A percentile compares a stretch with the other conserved stretches of the same genome.
These are phyloP conservation scores for Pezicula neosporulosa DNA, from an alignment of 2,329 filamentous ascomycete species.

Conservation along the genomic window DNA sequence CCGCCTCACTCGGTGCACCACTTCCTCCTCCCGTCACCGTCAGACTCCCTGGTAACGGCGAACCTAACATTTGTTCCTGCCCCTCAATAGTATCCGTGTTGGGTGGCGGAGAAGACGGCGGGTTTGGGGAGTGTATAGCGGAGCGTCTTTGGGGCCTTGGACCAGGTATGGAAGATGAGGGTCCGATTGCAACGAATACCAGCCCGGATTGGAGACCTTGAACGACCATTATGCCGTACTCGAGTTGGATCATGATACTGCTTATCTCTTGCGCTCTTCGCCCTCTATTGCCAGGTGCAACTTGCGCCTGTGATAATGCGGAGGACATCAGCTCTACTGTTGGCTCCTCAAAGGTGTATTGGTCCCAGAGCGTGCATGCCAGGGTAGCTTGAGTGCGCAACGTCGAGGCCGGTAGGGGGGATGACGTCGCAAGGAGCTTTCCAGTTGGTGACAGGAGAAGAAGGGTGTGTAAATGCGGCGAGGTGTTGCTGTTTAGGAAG, in stretches of 20 bases:
- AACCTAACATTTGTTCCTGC: conserved; percentile 2
- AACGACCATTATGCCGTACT: conserved; percentile 53
- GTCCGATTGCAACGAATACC: conserved; percentile 58
- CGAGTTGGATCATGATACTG: conserved; percentile 45
- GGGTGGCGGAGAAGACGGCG: conserved; percentile 15
- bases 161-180: conserved; percentile 21
- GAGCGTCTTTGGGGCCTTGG: not conserved
- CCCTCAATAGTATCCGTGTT: conserved; percentile 1
- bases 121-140: conserved; percentile 10
- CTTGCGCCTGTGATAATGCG: conserved; percentile 31
- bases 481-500: conserved; percentile 57
- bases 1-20: conserved; percentile 27
- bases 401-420: conserved; percentile 48
- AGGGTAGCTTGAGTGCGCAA: conserved; percentile 63
- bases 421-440: conserved; percentile 61
- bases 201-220: conserved; percentile 54
- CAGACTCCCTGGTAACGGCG: not conserved
- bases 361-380: conserved; percentile 57
- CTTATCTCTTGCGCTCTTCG: conserved; percentile 21
- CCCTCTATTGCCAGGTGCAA: conserved; percentile 21
- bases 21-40: conserved; percentile 9
- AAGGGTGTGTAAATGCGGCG: conserved; percentile 52
- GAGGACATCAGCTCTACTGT: conserved; percentile 35
- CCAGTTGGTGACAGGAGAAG: conserved; percentile 58
- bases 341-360: conserved; percentile 45